Percentiles rank a stretch among this genome's conserved stretches.
Evolutionary conservation across 257 asterid species (phyloP).

Genomic region (Craterostigma plantagineum): DNA sequence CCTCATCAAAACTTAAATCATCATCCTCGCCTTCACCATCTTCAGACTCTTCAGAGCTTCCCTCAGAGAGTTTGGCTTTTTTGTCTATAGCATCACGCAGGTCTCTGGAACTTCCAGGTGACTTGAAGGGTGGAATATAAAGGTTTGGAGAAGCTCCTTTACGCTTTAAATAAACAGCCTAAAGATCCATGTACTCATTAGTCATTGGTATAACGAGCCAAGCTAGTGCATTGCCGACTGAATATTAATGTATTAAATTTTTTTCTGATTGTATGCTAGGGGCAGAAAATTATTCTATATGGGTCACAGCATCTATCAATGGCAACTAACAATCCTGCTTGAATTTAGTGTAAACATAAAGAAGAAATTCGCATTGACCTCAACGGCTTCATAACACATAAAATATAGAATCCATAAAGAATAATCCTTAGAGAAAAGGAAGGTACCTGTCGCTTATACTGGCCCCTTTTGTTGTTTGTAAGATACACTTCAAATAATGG

Average conservation of each 20-base stretch:
- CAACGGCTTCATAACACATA: not conserved
- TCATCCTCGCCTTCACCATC: conserved; percentile 62
- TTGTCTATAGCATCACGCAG: conserved; percentile 37
- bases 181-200: conserved; percentile 11
- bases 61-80: conserved; percentile 38
- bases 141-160: conserved; percentile 32
- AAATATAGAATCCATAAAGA: conserved; percentile 3
- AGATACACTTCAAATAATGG: conserved; percentile 80
- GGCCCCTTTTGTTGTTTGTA: conserved; percentile 34
- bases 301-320: too few relatives aligned
- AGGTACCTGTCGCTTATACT: conserved; percentile 66
- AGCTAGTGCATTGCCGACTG: too few relatives aligned
- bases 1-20: conserved; percentile 51
- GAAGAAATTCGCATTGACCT: not conserved
- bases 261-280: too few relatives aligned
- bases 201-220: too few relatives aligned
- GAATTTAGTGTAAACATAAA: not conserved
- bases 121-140: conserved; percentile 31
- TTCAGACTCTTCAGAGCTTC: conserved; percentile 40
- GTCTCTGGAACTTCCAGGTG: conserved; percentile 26
- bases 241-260: too few relatives aligned
- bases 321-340: too few relatives aligned
- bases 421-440: conserved; percentile 9
- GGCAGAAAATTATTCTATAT: too few relatives aligned
- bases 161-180: conserved; percentile 88